phyloP scores from a whole-genome alignment of 345 rosid genomes.

The Hibiscus mutabilis region DNA sequence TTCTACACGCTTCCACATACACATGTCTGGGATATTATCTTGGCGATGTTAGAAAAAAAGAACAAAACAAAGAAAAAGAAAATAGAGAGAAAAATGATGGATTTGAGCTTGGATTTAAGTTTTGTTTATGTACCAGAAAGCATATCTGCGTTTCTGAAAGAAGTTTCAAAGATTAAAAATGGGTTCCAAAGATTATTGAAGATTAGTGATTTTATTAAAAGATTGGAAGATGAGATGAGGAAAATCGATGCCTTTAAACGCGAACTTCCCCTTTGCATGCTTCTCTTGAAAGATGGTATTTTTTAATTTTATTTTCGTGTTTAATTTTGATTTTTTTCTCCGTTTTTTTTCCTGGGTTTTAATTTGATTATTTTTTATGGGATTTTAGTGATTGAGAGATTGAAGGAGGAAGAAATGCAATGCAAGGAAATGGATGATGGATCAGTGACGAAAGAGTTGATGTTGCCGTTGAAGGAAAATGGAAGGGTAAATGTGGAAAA shows the following conservation, averaged over 20 bases:
- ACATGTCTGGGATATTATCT: conserved; percentile 15
- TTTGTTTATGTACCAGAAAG: conserved; percentile 38
- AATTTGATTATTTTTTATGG: conserved; percentile 7
- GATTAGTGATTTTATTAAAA: conserved; percentile 40
- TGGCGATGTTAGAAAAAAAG: conserved; percentile 8
- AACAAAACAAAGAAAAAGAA: background rate
- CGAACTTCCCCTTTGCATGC: conserved; percentile 75
- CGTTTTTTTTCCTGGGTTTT: conserved; percentile 18
- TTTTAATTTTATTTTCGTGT: conserved; percentile 6
- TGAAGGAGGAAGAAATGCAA: conserved; percentile 49
- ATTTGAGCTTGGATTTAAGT: conserved; percentile 55
- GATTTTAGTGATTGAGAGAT: conserved; percentile 41
- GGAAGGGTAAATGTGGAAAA: conserved; percentile 22
- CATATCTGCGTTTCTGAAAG: conserved; percentile 36
- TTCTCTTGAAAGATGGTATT: conserved; percentile 58
- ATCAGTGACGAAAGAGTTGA: conserved; percentile 12
- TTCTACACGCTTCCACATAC: conserved; percentile 16
- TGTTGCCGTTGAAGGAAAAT: conserved; percentile 24
- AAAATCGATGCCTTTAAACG: conserved; percentile 72
- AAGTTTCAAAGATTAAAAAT: conserved; percentile 36
- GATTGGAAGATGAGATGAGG: conserved; percentile 56
- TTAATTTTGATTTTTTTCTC: background rate
- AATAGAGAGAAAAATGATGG: conserved; percentile 31
- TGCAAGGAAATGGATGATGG: conserved; percentile 22
- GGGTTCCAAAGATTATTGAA: conserved; percentile 30